These are phyloP conservation scores for Anacardium occidentale DNA, from an alignment of 345 rosid genomes.

Conservation along the genomic window DNA sequence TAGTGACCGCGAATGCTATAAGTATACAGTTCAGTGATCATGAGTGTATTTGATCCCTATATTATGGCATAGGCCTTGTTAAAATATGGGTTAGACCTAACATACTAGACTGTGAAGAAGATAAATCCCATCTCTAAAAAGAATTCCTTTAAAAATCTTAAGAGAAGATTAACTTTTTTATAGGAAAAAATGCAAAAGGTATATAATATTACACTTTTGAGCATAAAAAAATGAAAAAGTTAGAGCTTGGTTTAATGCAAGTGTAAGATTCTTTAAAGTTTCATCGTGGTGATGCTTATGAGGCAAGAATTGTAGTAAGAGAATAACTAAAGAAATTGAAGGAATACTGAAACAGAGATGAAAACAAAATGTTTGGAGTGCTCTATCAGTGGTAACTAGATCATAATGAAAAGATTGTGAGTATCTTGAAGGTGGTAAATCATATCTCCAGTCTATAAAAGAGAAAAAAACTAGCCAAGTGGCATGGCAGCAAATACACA, in stretches of 20 bases:
- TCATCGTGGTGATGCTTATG: conserved; percentile 32
- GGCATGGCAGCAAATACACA: too few relatives aligned
- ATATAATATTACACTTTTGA: conserved; percentile 45
- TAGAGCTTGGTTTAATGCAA: conserved; percentile 55
- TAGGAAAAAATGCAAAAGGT: neutral
- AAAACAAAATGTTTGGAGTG: conserved; percentile 44
- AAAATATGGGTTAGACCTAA: too few relatives aligned
- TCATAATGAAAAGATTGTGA: conserved; percentile 49
- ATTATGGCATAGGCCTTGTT: too few relatives aligned
- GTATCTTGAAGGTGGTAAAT: conserved; percentile 43
- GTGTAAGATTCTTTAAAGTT: conserved; percentile 46
- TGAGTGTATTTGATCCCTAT: too few relatives aligned
- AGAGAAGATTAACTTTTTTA: neutral
- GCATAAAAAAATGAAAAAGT: conserved; percentile 65
- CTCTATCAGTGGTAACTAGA: conserved; percentile 42
- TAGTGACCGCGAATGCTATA: too few relatives aligned
- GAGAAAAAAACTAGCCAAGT: too few relatives aligned
- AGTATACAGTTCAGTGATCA: too few relatives aligned
- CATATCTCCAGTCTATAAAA: too few relatives aligned
- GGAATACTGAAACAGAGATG: conserved; percentile 23
- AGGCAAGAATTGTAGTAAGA: conserved; percentile 39
- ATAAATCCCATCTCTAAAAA: conserved; percentile 50
- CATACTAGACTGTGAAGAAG: conserved; percentile 42
- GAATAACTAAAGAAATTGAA: conserved; percentile 24
- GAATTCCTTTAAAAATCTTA: neutral